Percentiles rank a stretch among this genome's conserved stretches.
These are phyloP conservation scores for Neotropicomus parvogracilis DNA, from an alignment of 1,284 basidiomycete species.

Conservation along the genomic window DNA sequence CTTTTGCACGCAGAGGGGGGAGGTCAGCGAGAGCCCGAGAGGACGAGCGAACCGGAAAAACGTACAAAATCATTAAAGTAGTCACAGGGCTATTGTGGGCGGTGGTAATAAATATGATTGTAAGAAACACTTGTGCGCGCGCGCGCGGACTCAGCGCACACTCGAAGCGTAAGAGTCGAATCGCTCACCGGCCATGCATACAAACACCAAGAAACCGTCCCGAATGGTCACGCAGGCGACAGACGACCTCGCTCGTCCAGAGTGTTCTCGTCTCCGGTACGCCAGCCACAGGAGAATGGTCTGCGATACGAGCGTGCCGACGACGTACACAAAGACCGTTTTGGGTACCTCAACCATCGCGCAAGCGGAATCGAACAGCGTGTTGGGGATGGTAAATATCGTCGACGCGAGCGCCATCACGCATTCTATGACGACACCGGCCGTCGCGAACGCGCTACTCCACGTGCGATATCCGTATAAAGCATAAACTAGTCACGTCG, in stretches of 20 bases:
- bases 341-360: slow-evolving; percentile 8
- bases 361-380: slow-evolving; percentile 15
- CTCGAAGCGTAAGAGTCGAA: background rate
- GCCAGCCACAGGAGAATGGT: slow-evolving; percentile 17
- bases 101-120: slow-evolving; percentile 2
- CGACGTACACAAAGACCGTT: slow-evolving; percentile 10
- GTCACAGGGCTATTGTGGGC: slow-evolving; percentile 10
- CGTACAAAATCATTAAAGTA: slow-evolving; percentile 16
- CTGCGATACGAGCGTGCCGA: slow-evolving; percentile 17
- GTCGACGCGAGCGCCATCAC: background rate
- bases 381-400: slow-evolving; percentile 5
- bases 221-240: slow-evolving; percentile 26
- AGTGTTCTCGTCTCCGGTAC: slow-evolving; percentile 15
- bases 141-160: background rate
- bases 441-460: slow-evolving; percentile 4
- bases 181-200: slow-evolving; percentile 16
- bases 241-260: background rate
- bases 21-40: slow-evolving; percentile 1
- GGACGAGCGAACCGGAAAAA: background rate
- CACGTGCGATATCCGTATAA: slow-evolving; percentile 11
- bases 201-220: slow-evolving; percentile 21
- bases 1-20: slow-evolving; percentile 2
- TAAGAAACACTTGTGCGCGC: background rate
- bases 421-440: slow-evolving; percentile 12
- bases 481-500: slow-evolving; percentile 16